These are phyloP conservation scores for Fusarium pseudonygamai DNA, from an alignment of 2,329 filamentous ascomycete genomes.

Conservation along the genomic window DNA sequence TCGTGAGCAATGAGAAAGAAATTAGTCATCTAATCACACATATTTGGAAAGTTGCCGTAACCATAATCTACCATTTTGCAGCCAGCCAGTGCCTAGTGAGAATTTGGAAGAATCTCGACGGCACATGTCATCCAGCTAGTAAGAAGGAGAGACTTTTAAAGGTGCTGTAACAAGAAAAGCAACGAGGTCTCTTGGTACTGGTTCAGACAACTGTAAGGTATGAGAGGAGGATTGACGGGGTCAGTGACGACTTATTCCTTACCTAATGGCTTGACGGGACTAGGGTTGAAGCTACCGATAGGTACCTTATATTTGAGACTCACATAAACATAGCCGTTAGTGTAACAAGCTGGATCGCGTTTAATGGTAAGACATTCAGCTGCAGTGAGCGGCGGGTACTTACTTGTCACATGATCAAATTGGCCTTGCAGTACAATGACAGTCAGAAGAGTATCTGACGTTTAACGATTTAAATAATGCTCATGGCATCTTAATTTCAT, in stretches of 20 bases:
- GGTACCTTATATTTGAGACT: not conserved
- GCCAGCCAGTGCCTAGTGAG: not conserved
- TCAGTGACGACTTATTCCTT: not conserved
- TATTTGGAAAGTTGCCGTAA: not conserved
- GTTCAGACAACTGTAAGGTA: not conserved
- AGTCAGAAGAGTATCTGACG: not conserved
- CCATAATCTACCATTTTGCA: not conserved
- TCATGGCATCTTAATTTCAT: slow-evolving; percentile 9
- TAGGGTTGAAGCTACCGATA: not conserved
- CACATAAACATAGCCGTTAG: not conserved
- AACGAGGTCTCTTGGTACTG: not conserved
- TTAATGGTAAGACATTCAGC: not conserved
- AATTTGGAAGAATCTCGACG: not conserved
- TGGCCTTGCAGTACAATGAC: not conserved
- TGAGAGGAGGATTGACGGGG: not conserved
- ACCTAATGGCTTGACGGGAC: not conserved
- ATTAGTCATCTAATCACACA: not conserved
- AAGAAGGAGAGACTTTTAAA: not conserved
- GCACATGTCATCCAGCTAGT: not conserved
- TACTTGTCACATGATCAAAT: not conserved
- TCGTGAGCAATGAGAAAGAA: not conserved
- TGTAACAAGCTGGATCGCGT: not conserved
- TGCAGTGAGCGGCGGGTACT: not conserved
- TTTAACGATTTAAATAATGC: slow-evolving; percentile 21
- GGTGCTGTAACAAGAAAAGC: not conserved